A percentile compares a stretch with the other conserved stretches of the same genome.
Conservation (phyloP, 1,284 basidiomycete species). For the Vanrija humicola region DNA sequence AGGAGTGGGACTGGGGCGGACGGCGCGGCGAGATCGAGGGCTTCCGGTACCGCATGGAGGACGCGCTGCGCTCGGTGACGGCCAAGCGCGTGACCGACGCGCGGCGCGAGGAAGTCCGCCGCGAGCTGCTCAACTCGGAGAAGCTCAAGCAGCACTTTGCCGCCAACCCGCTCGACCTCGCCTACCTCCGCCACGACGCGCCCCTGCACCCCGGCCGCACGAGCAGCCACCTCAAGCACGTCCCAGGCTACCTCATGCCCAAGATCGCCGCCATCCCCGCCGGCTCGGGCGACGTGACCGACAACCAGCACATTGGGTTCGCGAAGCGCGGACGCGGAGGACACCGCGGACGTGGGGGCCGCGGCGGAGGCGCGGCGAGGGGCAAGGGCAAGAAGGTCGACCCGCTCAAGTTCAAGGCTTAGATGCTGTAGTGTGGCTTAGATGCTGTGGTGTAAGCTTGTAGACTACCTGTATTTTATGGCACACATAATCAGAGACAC, state of each 20-base stretch:
- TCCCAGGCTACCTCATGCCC: conserved; percentile 90
- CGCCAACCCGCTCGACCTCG: conserved; percentile 91
- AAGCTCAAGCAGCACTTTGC: conserved; percentile 99
- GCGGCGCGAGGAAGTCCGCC: conserved; percentile 86
- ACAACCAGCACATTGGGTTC: conserved; percentile 37
- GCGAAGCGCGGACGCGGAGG: conserved; percentile 30
- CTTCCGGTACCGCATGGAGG: conserved; percentile 98
- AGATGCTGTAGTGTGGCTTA: conserved; percentile 13
- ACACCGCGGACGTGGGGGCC: conserved; percentile 25
- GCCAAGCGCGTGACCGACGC: conserved; percentile 83
- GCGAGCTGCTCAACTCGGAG: conserved; percentile 89
- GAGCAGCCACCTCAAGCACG: conserved; percentile 91
- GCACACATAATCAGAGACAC: too few relatives aligned
- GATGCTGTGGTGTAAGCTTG: neutral
- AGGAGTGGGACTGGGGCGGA: conserved; percentile 93
- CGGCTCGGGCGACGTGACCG: conserved; percentile 30
- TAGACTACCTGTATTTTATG: too few relatives aligned
- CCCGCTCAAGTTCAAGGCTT: conserved; percentile 45
- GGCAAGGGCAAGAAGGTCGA: conserved; percentile 41
- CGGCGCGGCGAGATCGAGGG: conserved; percentile 76
- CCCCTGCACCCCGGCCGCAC: conserved; percentile 81
- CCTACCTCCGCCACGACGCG: conserved; percentile 91
- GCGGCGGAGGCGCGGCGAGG: conserved; percentile 22
- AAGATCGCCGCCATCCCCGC: conserved; percentile 59
- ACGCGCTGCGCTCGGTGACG: conserved; percentile 86